Percentiles rank a stretch among this genome's conserved stretches.
These are phyloP conservation scores for Paramarasmius palmivorus DNA, from an alignment of 1,284 basidiomycete genomes.

Conservation along the genomic window DNA sequence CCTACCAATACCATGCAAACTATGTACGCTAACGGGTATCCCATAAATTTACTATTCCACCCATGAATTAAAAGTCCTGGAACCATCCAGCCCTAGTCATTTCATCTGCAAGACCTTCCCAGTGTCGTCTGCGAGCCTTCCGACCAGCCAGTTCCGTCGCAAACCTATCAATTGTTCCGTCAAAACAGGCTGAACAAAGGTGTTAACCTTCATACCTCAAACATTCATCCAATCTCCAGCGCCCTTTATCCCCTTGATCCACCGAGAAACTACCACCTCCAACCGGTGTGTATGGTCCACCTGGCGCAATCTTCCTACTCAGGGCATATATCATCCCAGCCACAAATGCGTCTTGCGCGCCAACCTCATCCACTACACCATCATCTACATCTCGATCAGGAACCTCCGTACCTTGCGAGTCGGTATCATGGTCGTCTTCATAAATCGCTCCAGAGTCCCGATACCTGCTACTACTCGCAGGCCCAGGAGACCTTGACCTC, in stretches of 20 bases:
- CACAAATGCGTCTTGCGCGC: conserved; percentile 77
- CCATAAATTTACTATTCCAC: no score
- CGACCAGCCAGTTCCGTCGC: conserved; percentile 76
- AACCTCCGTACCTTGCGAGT: conserved; percentile 59
- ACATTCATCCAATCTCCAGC: conserved; percentile 78
- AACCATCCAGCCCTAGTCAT: conserved; percentile 75
- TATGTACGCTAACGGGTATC: no score
- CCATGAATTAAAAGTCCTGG: conserved; percentile 28
- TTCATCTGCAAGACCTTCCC: conserved; percentile 70
- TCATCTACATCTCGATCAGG: conserved; percentile 40
- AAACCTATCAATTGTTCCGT: conserved; percentile 58
- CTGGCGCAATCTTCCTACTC: conserved; percentile 65
- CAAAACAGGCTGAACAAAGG: no score
- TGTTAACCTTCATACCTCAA: conserved; percentile 48
- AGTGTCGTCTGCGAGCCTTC: conserved; percentile 57
- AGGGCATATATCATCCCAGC: conserved; percentile 80
- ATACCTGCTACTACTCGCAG: conserved; percentile 4
- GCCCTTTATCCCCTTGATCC: conserved; percentile 42
- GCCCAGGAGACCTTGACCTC: conserved; percentile 7
- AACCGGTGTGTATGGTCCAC: conserved; percentile 66
- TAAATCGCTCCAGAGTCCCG: background rate
- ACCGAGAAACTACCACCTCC: conserved; percentile 29
- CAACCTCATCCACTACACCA: conserved; percentile 61
- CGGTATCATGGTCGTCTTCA: conserved; percentile 47
- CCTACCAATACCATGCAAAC: no score